Base-by-base conservation (phyloP, 2,329 filamentous ascomycete genomes). In the Fusarium pilosicola region DNA sequence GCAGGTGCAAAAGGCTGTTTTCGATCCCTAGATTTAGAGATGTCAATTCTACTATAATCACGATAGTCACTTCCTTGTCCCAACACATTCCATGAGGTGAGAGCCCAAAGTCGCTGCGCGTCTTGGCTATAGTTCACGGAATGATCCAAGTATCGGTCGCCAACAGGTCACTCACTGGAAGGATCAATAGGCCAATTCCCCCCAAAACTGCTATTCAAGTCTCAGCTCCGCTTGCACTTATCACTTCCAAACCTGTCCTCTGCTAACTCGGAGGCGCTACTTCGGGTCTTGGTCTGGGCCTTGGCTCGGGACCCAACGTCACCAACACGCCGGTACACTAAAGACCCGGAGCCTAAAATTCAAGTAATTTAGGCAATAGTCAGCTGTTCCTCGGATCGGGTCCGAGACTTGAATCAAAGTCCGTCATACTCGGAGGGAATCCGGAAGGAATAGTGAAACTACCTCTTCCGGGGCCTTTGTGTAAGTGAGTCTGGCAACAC, bases 21-120 rank as follows among this genome's bases (percentile, higher is more conserved):
- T 74, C 15, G 20, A 51, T 12, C 58, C 61, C 24, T 74, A 70
- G n/a, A 44, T 6, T 7, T 26, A 41, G 8, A 39, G 10, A 13
- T 0, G 4, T n/a, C 6, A 32, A 34, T 18, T 26, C 1, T 34
- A 14, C 7, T 7, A n/a, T n/a, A 22, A 24, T 26, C 4, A 18
- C 17, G 15, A 30, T 10, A 2, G 5, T 10, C 30, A 11, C 30
- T 49, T 7, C 20, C 20, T 24, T 32, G 20, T 18, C 4, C 17
- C 3, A 12, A 26, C 13, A 22, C n/a, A 52, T 36, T 26, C 30
- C 30, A 15, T 15, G 6, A 9, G 1, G 18, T 12, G 18, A 12
- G 30, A 36, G 32, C n/a, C 9, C 5, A 36, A 22, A 5, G 7
- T 15, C 18, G 13, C 32, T 24, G 30, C 17, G 6, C 12, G 13